Conservation (phyloP, 2,329 filamentous ascomycete genomes). For the Penicillium griseofulvum region DNA sequence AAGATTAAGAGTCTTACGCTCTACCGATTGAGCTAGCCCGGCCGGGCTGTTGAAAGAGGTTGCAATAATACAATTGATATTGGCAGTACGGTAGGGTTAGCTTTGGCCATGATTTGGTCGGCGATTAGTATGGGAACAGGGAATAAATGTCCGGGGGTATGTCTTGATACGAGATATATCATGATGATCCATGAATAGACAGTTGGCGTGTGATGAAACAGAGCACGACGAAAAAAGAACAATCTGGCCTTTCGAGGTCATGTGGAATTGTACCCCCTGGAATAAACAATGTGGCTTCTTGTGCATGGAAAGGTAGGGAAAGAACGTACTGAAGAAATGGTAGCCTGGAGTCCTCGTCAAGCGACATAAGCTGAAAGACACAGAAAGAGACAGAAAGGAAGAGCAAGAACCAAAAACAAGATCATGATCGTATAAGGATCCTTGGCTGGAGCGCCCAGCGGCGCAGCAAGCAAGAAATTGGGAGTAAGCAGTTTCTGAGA, state of each 20-base stretch:
- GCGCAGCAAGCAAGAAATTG: background rate
- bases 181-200: background rate
- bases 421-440: background rate
- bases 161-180: background rate
- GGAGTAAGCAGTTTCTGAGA: background rate
- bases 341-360: constrained; percentile 2
- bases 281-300: background rate
- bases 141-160: background rate
- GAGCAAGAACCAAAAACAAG: background rate
- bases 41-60: constrained; percentile 33
- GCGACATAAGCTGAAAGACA: background rate
- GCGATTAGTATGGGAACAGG: constrained; percentile 16
- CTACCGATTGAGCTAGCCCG: constrained; percentile 53
- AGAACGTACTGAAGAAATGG: background rate
- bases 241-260: background rate
- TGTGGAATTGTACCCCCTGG: background rate
- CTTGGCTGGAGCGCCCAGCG: background rate
- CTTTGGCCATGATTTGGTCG: constrained; percentile 31
- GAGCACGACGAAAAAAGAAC: background rate
- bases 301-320: constrained; percentile 11
- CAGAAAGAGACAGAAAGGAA: background rate
- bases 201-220: background rate
- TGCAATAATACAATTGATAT: constrained; percentile 28
- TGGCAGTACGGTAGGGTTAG: background rate
- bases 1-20: constrained; percentile 50